Conservation (phyloP, 495 filamentous ascomycete genomes). For the Talaromyces adpressus region DNA sequence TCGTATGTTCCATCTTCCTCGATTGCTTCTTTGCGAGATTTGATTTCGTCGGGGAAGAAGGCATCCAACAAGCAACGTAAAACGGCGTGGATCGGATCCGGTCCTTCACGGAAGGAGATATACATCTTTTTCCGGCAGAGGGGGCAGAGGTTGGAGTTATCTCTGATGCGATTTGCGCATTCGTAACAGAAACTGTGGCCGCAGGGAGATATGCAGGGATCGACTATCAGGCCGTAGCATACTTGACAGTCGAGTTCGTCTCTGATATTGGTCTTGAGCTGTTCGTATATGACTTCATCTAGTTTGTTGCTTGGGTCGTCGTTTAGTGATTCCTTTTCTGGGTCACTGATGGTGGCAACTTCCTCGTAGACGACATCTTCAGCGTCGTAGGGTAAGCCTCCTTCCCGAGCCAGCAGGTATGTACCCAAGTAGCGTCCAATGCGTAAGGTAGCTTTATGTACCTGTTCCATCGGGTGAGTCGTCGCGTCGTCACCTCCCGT, state of each 20-base stretch:
- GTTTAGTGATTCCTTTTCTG: slow-evolving; percentile 22
- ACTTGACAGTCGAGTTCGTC: slow-evolving; percentile 80
- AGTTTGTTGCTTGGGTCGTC: slow-evolving; percentile 25
- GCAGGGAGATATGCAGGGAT: slow-evolving; percentile 77
- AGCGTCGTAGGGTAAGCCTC: slow-evolving; percentile 24
- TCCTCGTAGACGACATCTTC: slow-evolving; percentile 48
- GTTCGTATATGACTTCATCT: slow-evolving; percentile 46
- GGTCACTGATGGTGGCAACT: slow-evolving; percentile 9
- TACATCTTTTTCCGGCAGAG: slow-evolving; percentile 64
- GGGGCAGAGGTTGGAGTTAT: slow-evolving; percentile 71
- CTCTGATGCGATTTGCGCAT: slow-evolving; percentile 66
- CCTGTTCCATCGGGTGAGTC: background rate
- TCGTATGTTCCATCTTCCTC: slow-evolving; percentile 43
- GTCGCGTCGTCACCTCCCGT: slow-evolving; percentile 7
- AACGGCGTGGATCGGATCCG: slow-evolving; percentile 54
- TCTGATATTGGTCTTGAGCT: slow-evolving; percentile 51
- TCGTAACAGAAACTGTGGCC: slow-evolving; percentile 84
- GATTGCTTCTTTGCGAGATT: slow-evolving; percentile 43
- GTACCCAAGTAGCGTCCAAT: slow-evolving; percentile 19
- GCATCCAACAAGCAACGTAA: slow-evolving; percentile 51
- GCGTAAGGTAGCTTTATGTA: slow-evolving; percentile 8
- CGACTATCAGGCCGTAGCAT: slow-evolving; percentile 71
- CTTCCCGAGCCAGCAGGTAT: slow-evolving; percentile 23
- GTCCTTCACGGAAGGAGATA: slow-evolving; percentile 47
- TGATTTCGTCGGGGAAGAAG: slow-evolving; percentile 62